Evolutionary conservation across 2,329 filamentous ascomycete genomes (phyloP), one percentile per base, ranked within the genome.

Genomic region (Mycosphaerella sp.): DNA sequence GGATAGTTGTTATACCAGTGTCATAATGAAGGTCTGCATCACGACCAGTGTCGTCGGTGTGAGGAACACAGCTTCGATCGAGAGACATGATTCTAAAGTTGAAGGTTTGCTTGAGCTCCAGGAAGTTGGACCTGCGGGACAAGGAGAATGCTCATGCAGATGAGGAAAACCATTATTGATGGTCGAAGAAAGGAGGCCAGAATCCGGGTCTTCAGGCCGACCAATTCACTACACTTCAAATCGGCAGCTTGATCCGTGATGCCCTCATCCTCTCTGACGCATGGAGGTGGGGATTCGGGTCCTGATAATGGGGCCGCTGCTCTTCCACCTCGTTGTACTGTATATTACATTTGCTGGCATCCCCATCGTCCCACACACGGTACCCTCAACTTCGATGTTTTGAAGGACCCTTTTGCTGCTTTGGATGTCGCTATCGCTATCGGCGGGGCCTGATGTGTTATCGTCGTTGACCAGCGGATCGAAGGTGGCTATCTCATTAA

Each of bases 141-240:
- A 68, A 70, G 76, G 27, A 73, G 70, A 17, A 79, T 54, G 1
- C 72, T 79, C 59, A 86, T 81, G 14, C 76, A 79, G 50, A 85
- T 74, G 14, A 86, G 72, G 50, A 86, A n/a, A n/a, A n/a, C n/a
- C n/a, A 77, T 79, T 82, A 86, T 69, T 86, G 82, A 49, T 78
- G 75, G 18, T 50, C 34, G n/a, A 57, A n/a, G 49, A 52, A n/a
- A n/a, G n/a, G n/a, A 50, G 30, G 49, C 34, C 17, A 48, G 16
- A 25, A 48, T 28, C n/a, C 39, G 50, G 13, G 28, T 36, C 10
- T 43, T 28, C 44, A 39, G 48, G 47, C 16, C 5, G 34, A 13
- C 5, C 34, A 5, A 6, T 13, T 37, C 34, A 6, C 14, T 37
- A 13, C n/a, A n/a, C n/a, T 16, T 37, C n/a, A 7, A 5, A 13